Conservation (phyloP, 2,329 filamentous ascomycete species). For the Penicillium expansum region DNA sequence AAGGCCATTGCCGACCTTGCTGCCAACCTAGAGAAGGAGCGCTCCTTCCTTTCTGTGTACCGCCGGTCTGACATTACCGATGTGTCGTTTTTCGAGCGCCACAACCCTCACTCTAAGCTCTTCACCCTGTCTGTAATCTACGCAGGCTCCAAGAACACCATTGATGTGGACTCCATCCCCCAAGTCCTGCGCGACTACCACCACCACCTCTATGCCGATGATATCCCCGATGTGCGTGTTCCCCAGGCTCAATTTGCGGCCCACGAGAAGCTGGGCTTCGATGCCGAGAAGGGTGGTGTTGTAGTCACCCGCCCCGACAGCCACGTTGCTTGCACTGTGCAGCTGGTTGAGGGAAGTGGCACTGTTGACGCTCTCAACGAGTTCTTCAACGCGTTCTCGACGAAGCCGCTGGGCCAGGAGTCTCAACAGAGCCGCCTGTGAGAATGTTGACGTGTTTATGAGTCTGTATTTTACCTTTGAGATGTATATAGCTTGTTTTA, state of each 20-base stretch:
- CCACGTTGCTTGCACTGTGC: constrained; percentile 75
- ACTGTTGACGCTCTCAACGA: constrained; percentile 79
- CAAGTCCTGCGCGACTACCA: constrained; percentile 69
- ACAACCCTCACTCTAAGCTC: constrained; percentile 82
- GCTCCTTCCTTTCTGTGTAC: constrained; percentile 71
- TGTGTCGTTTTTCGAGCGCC: constrained; percentile 72
- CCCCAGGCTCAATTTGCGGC: constrained; percentile 69
- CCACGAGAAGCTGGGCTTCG: constrained; percentile 82
- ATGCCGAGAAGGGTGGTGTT: constrained; percentile 70
- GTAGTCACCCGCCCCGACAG: constrained; percentile 84
- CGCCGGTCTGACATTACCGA: constrained; percentile 58
- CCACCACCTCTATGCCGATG: constrained; percentile 83
- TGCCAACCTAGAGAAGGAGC: constrained; percentile 59
- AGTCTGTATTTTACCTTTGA: constrained; percentile 17
- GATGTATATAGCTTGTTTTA: constrained; percentile 23
- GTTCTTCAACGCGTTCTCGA: constrained; percentile 74
- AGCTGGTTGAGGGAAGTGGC: constrained; percentile 69
- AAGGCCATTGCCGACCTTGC: constrained; percentile 69
- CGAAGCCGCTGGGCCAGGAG: constrained; percentile 50
- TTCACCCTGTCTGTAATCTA: constrained; percentile 78
- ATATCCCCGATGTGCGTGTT: constrained; percentile 69
- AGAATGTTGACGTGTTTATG: constrained; percentile 5
- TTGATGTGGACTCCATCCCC: constrained; percentile 74
- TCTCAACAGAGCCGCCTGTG: constrained; percentile 37
- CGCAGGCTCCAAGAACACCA: constrained; percentile 61